Evolutionary conservation across 177 flowering plant genomes (phyloP), one percentile per base, ranked within the genome.

Genomic region (Vitis hybrid): DNA sequence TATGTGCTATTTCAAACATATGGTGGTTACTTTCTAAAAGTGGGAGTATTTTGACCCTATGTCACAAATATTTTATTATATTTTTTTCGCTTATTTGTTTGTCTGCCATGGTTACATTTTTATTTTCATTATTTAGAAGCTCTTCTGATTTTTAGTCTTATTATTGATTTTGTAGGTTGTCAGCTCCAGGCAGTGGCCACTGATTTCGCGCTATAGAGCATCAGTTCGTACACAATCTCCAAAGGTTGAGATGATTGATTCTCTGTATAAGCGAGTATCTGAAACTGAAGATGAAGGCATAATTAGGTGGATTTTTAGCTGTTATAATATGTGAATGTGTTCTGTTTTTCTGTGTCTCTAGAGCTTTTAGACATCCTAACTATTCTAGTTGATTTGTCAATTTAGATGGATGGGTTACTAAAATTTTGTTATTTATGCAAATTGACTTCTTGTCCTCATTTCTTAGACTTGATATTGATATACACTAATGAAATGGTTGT

Each of bases 141-240:
- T 40, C 45, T 40, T 40, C 45, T 40, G 8, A 40, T 40, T 40
- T 40, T 4, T 0, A 5, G 5, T 40, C 45, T 40, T 40, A 40
- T 40, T 40, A 40, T 40, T 40, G 10, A 67, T 63, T 56, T 65
- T 58, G 1, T 70, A 90, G 94, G 94, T 90, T 14, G 92, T 90
- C 14, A 82, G 91, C 71, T 90, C 92, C 15, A 80, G 90, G 79
- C 76, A 80, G 10, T 90, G 92, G 92, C 95, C 95, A 15, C 72
- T 77, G 59, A 87, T 90, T 56, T 90, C 95, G 61, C 82, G 84
- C 0, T 88, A 90, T 66, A 70, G 92, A 66, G 95, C 95, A 11
- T 78, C 81, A 60, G 92, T 90, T 3, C 82, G 92, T 3, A 84
- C 95, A 0, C 95, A 90, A 59, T 87, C 95, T 7, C 87, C 89